phyloP scores from a whole-genome alignment of 306 rosid genomes.

The Fragaria nilgerrensis region DNA sequence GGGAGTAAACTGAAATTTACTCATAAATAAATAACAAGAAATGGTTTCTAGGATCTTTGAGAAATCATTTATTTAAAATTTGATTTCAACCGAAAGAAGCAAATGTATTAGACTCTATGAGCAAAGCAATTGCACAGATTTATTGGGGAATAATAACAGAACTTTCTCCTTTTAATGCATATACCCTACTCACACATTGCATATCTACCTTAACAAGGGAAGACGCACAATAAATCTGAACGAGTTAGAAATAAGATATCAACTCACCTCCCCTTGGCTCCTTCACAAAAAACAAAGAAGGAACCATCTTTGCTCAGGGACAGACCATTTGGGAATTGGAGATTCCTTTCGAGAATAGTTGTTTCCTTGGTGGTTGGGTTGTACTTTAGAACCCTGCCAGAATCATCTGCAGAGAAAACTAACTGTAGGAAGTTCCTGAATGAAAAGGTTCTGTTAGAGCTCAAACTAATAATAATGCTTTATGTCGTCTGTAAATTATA shows the following conservation, averaged over 20 bases:
- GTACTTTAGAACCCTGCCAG: conserved; percentile 82
- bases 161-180: background rate
- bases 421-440: conserved; percentile 81
- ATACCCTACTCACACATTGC: conserved; percentile 1
- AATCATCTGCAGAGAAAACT: conserved; percentile 67
- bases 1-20: too few species aligned
- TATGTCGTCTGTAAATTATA: background rate
- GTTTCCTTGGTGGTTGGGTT: conserved; percentile 67
- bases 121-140: background rate
- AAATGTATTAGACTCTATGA: background rate
- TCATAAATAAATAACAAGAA: background rate
- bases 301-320: conserved; percentile 91
- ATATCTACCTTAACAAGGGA: background rate
- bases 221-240: background rate
- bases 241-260: background rate
- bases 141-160: background rate
- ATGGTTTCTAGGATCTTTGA: background rate
- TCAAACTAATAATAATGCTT: background rate
- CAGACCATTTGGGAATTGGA: conserved; percentile 86
- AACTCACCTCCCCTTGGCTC: conserved; percentile 69
- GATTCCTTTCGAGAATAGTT: conserved; percentile 66
- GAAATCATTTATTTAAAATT: background rate
- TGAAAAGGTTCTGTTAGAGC: conserved; percentile 32
- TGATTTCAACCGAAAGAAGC: background rate
- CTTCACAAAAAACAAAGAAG: conserved; percentile 77